Conservation (phyloP, 495 filamentous ascomycete species). For the Annulohypoxylon bovei region DNA sequence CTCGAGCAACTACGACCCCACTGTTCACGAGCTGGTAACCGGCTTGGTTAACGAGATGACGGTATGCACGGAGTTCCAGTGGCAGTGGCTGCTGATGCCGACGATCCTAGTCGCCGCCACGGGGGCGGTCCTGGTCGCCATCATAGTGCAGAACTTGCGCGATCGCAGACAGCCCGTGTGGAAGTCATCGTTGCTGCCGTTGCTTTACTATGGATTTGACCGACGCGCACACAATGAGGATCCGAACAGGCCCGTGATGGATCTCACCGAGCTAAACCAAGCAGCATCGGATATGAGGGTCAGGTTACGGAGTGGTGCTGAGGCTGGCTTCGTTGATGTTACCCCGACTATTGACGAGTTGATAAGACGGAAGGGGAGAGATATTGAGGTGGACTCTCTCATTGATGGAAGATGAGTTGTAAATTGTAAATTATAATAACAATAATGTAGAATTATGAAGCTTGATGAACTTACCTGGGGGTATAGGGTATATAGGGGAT, state of each 20-base stretch:
- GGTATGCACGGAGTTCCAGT: conserved; percentile 30
- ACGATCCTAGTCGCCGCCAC: conserved; percentile 13
- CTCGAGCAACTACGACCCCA: conserved; percentile 4
- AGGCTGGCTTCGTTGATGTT: conserved; percentile 15
- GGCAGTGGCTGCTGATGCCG: conserved; percentile 33
- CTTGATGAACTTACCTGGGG: background rate
- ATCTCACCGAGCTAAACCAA: conserved; percentile 13
- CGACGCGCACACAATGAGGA: background rate
- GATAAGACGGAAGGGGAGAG: conserved; percentile 6
- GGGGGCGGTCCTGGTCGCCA: conserved; percentile 8
- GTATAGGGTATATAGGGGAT: no score
- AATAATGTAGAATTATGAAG: background rate
- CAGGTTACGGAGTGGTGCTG: conserved; percentile 1
- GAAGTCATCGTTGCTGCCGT: conserved; percentile 32
- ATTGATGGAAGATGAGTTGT: conserved; percentile 3
- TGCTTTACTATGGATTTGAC: conserved; percentile 23
- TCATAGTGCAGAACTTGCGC: conserved; percentile 11
- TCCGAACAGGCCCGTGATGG: conserved; percentile 6
- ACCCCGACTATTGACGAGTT: background rate
- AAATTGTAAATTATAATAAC: background rate
- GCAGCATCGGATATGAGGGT: conserved; percentile 7
- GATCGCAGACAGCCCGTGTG: conserved; percentile 25
- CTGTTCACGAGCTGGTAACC: background rate
- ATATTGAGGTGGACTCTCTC: conserved; percentile 18
- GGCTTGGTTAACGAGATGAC: conserved; percentile 12